Percentiles rank a stretch among this genome's conserved stretches.
These are phyloP conservation scores for Russula brevipes DNA, from an alignment of 768 basidiomycete genomes.

Conservation along the genomic window DNA sequence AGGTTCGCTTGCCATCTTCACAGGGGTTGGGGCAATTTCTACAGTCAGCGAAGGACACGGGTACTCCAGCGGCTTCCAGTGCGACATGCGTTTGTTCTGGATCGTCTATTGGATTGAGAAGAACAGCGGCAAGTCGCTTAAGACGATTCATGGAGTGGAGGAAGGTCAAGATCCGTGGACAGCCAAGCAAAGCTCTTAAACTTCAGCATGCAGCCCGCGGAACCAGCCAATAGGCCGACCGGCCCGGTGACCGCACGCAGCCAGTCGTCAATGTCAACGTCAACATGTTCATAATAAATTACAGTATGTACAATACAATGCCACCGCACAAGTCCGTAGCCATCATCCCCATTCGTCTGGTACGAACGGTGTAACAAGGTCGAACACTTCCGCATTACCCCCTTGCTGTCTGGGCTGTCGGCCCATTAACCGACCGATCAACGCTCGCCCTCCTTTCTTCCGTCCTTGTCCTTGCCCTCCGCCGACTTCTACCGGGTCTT, in stretches of 20 bases:
- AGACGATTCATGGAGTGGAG: constrained; percentile 19
- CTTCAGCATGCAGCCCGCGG: too few relatives aligned
- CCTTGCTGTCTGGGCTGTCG: constrained; percentile 44
- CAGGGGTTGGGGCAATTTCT: constrained; percentile 32
- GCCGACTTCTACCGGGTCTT: constrained; percentile 30
- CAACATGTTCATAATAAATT: too few relatives aligned
- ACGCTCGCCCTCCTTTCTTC: constrained; percentile 45
- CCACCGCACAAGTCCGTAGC: background rate
- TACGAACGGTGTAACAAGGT: constrained; percentile 78
- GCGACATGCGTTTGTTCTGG: constrained; percentile 20
- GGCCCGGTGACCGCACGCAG: too few relatives aligned
- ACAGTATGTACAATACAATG: too few relatives aligned
- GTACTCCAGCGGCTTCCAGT: constrained; percentile 26
- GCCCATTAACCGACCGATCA: constrained; percentile 46
- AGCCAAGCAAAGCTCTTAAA: too few relatives aligned
- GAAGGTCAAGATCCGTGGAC: background rate
- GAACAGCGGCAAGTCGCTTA: constrained; percentile 14
- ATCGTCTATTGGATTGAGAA: constrained; percentile 17
- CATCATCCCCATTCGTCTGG: constrained; percentile 64
- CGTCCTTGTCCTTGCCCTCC: constrained; percentile 34
- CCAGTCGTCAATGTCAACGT: too few relatives aligned
- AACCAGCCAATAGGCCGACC: too few relatives aligned
- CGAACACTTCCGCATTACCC: constrained; percentile 74
- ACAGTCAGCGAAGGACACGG: constrained; percentile 29
- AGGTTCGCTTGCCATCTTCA: constrained; percentile 28